Evolutionary conservation across 2,329 filamentous ascomycete genomes (phyloP).

Genomic region (Colletotrichum zoysiae): DNA sequence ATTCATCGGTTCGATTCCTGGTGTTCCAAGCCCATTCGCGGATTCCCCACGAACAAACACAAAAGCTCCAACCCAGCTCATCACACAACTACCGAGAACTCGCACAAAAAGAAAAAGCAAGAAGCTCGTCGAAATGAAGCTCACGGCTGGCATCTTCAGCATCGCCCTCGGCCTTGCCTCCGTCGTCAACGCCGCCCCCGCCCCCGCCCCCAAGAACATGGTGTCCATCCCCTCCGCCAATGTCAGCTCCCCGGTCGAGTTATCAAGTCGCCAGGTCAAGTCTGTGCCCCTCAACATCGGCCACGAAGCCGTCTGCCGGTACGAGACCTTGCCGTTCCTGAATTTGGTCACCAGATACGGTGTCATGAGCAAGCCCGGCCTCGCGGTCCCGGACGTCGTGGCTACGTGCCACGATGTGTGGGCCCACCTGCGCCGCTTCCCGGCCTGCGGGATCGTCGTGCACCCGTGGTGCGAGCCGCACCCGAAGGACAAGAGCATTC

Average conservation of each 20-base stretch:
- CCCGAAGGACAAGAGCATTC: neutral
- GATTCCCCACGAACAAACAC: neutral
- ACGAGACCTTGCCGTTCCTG: accelerated
- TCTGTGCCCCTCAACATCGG: too few species aligned
- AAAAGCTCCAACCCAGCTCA: neutral
- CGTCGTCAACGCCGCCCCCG: neutral
- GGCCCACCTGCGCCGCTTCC: neutral
- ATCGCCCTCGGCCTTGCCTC: neutral
- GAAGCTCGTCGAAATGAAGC: neutral
- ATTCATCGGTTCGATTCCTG: neutral
- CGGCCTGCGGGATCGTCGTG: neutral
- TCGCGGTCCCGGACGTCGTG: neutral
- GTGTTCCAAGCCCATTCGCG: neutral
- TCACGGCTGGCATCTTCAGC: neutral
- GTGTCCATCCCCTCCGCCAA: neutral
- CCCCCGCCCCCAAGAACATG: neutral
- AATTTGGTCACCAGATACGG: neutral
- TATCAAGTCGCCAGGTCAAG: accelerated
- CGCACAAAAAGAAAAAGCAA: neutral
- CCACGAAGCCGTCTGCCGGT: neutral
- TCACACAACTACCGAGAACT: neutral
- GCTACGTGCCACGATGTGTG: neutral
- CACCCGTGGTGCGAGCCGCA: neutral
- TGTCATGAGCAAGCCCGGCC: neutral
- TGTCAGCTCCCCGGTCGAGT: neutral